A percentile compares a stretch with the other conserved stretches of the same genome.
Conservation (phyloP, 495 filamentous ascomycete genomes). For the Lophiostoma macrostomum region DNA sequence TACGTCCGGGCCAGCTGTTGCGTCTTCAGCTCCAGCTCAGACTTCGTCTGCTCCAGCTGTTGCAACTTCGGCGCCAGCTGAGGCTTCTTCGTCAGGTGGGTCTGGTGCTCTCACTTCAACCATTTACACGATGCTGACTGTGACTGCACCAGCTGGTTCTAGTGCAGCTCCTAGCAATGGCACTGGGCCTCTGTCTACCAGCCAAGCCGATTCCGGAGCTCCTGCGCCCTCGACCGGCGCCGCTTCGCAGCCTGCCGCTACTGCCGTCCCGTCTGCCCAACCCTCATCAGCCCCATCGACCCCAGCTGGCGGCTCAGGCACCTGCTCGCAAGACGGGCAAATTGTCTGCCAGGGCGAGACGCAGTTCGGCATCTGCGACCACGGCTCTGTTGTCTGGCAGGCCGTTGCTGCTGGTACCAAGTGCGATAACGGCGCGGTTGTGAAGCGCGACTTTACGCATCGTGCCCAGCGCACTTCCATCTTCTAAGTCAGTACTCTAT, state of each 20-base stretch:
- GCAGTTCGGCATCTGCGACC: constrained; percentile 39
- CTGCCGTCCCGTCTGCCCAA: too few relatives aligned
- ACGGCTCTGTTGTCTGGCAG: constrained; percentile 35
- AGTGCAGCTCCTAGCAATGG: too few relatives aligned
- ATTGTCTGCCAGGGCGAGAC: constrained; percentile 35
- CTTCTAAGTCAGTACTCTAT: too few relatives aligned
- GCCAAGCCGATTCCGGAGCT: too few relatives aligned
- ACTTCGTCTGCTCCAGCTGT: constrained; percentile 16
- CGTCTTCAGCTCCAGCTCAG: not conserved
- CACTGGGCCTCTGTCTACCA: too few relatives aligned
- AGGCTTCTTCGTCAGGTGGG: constrained; percentile 8
- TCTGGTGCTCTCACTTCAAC: constrained; percentile 12
- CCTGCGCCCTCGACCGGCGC: too few relatives aligned
- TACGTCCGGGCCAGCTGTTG: constrained; percentile 1
- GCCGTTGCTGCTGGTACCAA: constrained; percentile 39
- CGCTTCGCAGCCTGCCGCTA: too few relatives aligned
- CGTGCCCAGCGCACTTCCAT: constrained; percentile 11
- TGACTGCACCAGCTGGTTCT: too few relatives aligned
- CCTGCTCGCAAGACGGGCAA: constrained; percentile 30
- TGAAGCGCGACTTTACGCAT: constrained; percentile 26
- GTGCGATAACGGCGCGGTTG: constrained; percentile 35
- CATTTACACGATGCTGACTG: too few relatives aligned
- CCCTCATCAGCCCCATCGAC: too few relatives aligned
- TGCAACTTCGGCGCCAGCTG: constrained; percentile 11
- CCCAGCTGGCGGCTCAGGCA: constrained; percentile 1